Evolutionary conservation across 257 asterid genomes (phyloP), one percentile per base, ranked within the genome.

Genomic region (Ajuga chamaepitys): DNA sequence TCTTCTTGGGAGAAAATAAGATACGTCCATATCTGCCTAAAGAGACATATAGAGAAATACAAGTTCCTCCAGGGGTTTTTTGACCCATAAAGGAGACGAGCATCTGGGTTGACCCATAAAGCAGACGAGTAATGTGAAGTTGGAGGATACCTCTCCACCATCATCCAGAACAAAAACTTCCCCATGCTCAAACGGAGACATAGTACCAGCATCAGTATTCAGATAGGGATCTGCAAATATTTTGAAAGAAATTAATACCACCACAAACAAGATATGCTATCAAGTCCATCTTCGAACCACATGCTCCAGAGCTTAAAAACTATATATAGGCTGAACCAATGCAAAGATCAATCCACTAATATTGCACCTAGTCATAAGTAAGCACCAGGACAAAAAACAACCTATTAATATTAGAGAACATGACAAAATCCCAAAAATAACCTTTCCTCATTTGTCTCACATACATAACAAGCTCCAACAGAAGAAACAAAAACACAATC

Each of bases 181-280:
- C 14, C 99, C 99, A 32, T 93, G 99, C 81, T 93, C 99, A 64
- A 93, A 93, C 4, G 99, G 99, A 62, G 99, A 93, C 99, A 93
- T 93, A 11, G 99, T 89, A 48, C 99, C 99, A 45, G 99, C 99
- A 82, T 93, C 99, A 2, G 85, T 86, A 48, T 93, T 93, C 71
- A 93, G 78, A 78, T 93, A 93, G 4, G 99, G 99, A 83, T 93
- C 97, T 93, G 88, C 76, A 28, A 65, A 17, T 11, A 68, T 16
- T 28, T n/a, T 26, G 25, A 75, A 68, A 52, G 24, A 63, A 41
- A 58, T 26, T 22, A 18, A 24, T 21, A 37, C 8, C 42, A 58
- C 40, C 65, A 73, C 13, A 68, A 25, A 28, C 20, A 65, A 57
- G 38, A 38, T 24, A 41, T 16, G 25, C 45, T 10, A 42, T 25